Evolutionary conservation across 1,139 yeast species (phyloP).

Genomic region (Nakaseomyces delphensis): DNA sequence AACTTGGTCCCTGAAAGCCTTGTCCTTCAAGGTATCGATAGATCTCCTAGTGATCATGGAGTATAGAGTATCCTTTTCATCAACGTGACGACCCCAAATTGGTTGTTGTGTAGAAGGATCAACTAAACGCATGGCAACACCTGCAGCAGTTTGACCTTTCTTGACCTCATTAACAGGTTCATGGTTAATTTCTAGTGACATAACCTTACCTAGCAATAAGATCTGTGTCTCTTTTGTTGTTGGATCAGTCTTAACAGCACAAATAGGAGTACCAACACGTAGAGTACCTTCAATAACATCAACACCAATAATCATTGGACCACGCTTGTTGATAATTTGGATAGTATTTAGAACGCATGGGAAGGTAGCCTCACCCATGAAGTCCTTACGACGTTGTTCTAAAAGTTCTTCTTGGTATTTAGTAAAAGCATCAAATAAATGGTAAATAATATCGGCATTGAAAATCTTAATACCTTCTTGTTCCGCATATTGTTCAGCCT

Average conservation of each 20-base stretch:
- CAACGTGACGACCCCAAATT: conserved; percentile 98
- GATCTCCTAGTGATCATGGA: conserved; percentile 82
- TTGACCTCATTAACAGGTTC: conserved; percentile 69
- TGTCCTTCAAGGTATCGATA: conserved; percentile 94
- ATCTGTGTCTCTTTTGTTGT: conserved; percentile 65
- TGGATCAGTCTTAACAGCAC: conserved; percentile 88
- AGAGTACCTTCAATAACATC: conserved; percentile 89
- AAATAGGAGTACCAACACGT: conserved; percentile 88
- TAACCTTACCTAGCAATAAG: conserved; percentile 74
- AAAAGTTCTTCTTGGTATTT: conserved; percentile 82
- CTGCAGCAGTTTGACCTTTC: conserved; percentile 93
- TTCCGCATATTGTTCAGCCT: conserved; percentile 94
- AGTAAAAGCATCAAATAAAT: conserved; percentile 88
- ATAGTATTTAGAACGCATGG: conserved; percentile 92
- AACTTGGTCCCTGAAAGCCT: conserved; percentile 91
- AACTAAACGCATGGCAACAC: conserved; percentile 97
- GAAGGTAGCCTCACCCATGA: conserved; percentile 81
- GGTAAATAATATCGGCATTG: conserved; percentile 94
- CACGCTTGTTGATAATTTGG: conserved; percentile 96
- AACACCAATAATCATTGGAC: conserved; percentile 98
- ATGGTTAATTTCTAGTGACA: conserved; percentile 89
- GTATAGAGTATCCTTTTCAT: conserved; percentile 80
- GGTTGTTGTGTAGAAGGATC: conserved; percentile 90
- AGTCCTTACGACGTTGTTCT: conserved; percentile 85
- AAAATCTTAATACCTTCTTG: conserved; percentile 88